These are phyloP conservation scores for Chaetomidium leptoderma DNA, from an alignment of 495 filamentous ascomycete species.

Conservation along the genomic window DNA sequence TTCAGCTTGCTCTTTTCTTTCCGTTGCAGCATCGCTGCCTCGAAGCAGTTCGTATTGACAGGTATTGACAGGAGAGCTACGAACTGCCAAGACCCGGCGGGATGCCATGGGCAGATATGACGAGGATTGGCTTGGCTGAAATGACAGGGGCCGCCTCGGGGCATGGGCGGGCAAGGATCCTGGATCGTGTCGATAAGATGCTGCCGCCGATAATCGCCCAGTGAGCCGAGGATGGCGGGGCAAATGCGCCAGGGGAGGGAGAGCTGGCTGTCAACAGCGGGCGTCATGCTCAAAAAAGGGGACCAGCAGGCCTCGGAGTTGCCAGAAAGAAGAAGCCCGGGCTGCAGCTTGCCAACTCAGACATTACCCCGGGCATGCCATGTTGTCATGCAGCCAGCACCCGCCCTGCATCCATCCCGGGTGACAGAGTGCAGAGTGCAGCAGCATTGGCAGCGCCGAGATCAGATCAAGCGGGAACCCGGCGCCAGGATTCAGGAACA, in stretches of 20 bases:
- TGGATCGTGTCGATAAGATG: slow-evolving; percentile 18
- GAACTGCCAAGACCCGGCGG: not conserved
- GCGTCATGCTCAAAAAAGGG: not conserved
- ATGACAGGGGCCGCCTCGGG: not conserved
- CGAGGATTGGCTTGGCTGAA: not conserved
- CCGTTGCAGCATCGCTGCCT: not conserved
- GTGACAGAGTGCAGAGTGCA: no score
- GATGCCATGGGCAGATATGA: not conserved
- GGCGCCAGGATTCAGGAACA: slow-evolving; percentile 6
- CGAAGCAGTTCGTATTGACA: not conserved
- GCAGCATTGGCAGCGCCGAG: slow-evolving; percentile 1
- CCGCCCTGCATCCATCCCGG: not conserved
- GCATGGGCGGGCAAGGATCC: no score
- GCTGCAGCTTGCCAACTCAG: slow-evolving; percentile 24
- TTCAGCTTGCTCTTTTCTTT: no score
- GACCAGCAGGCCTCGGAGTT: not conserved
- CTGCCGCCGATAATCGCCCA: slow-evolving; percentile 26
- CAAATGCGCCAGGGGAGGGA: not conserved
- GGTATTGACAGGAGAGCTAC: not conserved
- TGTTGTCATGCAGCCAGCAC: slow-evolving; percentile 6
- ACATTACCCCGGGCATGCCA: not conserved
- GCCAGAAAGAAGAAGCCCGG: not conserved
- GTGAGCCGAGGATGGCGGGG: slow-evolving; percentile 24
- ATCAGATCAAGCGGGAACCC: not conserved
- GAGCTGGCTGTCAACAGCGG: slow-evolving; percentile 21